Evolutionary conservation across 1,139 yeast genomes (phyloP), one percentile per base, ranked within the genome.

Genomic region (Kurtzmaniella quercitrusa): DNA sequence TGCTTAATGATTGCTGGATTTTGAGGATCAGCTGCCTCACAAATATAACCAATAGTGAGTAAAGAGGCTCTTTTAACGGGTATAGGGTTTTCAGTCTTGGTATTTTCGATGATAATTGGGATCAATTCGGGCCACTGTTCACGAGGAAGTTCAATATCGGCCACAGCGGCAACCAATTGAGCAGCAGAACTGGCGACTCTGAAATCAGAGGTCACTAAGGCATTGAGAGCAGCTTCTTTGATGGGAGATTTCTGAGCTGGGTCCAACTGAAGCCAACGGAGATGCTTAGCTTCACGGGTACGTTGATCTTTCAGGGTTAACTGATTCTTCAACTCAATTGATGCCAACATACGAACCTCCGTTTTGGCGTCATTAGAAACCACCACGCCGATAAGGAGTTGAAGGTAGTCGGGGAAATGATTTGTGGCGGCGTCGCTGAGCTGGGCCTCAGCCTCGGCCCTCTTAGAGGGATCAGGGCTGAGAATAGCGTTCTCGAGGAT

Each of bases 91-190:
- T 83, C 88, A 9, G 84, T 72, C 56, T 81, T 81, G 38, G 98
- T 93, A 63, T 90, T 88, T 50, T 85, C 88, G 43, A 93, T 93
- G 58, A 93, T 85, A 39, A 79, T 76, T 43, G 83, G 80, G 68
- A 93, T 87, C 58, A 93, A 74, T 47, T 85, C 91, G 18, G 86
- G 85, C 98, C 98, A 93, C 59, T 85, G 88, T 51, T 77, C 77
- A 50, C 84, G 71, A 40, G 98, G 98, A 51, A 93, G 75, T 63
- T 93, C 98, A 48, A 93, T 88, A 51, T 86, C 94, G 14, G 98
- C 98, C 55, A 93, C 87, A 9, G 98, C 95, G 25, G 98, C 96
- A 47, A 93, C 93, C 54, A 93, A 75, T 68, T 93, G 98, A 17
- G 98, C 96, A 25, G 94, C 85, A 18, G 96, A 79, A 48, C 83